phyloP scores from a whole-genome alignment of 176 grass and related monocot genomes.

The Zoysia japonica region DNA sequence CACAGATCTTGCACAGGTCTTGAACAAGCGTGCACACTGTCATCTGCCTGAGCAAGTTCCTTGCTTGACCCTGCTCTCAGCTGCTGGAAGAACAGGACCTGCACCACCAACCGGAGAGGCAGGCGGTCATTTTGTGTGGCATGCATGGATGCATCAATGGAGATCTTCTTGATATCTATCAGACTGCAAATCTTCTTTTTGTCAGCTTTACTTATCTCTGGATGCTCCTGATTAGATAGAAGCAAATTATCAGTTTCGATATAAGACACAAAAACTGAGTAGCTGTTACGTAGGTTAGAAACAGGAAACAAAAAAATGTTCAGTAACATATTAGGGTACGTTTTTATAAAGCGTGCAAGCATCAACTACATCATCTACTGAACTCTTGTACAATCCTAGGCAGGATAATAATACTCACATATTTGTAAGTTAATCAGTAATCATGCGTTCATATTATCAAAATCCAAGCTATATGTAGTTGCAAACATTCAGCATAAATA shows the following conservation, averaged over 20 bases:
- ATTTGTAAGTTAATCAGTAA: slow-evolving; percentile 4
- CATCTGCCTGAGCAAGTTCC: slow-evolving; percentile 23
- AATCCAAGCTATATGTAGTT: background rate
- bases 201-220: slow-evolving; percentile 67
- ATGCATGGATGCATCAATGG: slow-evolving; percentile 73
- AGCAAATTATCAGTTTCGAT: slow-evolving; percentile 26
- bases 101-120: slow-evolving; percentile 86
- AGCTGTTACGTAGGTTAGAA: background rate
- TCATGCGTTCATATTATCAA: background rate
- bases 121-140: slow-evolving; percentile 90
- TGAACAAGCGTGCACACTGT: slow-evolving; percentile 16
- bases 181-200: slow-evolving; percentile 80
- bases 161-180: slow-evolving; percentile 88
- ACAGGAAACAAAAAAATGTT: slow-evolving; percentile 13
- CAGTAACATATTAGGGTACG: too few species aligned
- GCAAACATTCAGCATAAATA: slow-evolving; percentile 17
- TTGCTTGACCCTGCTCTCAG: slow-evolving; percentile 48
- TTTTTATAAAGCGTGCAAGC: background rate
- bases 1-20: slow-evolving; percentile 30
- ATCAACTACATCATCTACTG: background rate
- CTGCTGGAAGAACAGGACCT: slow-evolving; percentile 97
- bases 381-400: background rate
- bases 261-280: background rate
- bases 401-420: background rate
- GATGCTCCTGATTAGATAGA: slow-evolving; percentile 66